phyloP scores from a whole-genome alignment of 2,329 filamentous ascomycete species.

The Mollisia scopiformis region DNA sequence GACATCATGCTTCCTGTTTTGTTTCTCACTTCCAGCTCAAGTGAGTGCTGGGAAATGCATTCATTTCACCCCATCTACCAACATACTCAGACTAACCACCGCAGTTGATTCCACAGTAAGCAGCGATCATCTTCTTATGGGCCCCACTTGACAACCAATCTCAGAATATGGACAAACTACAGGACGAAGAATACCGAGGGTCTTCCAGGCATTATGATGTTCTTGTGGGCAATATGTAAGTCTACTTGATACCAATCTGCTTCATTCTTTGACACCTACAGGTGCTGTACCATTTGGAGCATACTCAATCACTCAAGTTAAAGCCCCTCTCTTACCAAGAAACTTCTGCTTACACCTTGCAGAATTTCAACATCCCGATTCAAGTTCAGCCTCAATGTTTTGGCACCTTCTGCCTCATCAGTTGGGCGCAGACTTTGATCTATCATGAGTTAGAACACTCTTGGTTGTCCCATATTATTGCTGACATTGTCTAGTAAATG shows the following conservation, averaged over 20 bases:
- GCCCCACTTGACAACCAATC: not conserved
- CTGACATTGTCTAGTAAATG: constrained; percentile 2
- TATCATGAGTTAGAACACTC: constrained; percentile 4
- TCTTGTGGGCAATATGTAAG: constrained; percentile 8
- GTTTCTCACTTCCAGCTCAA: not conserved
- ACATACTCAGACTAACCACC: not conserved
- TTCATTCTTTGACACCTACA: not conserved
- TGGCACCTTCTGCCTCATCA: constrained; percentile 8
- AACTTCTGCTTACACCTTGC: not conserved
- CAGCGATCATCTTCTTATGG: not conserved
- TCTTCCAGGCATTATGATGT: constrained; percentile 6
- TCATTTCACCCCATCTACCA: not conserved
- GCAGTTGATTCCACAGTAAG: constrained; percentile 10
- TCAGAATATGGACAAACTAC: constrained; percentile 13
- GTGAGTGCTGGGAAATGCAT: not conserved
- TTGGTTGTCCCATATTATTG: no score
- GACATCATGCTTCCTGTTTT: not conserved
- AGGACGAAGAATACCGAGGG: constrained; percentile 8
- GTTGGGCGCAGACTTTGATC: constrained; percentile 6
- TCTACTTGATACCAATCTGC: not conserved
- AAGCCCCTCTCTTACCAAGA: not conserved
- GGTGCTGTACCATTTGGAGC: constrained; percentile 12
- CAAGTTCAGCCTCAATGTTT: constrained; percentile 10
- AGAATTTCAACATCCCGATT: constrained; percentile 13
- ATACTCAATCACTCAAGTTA: constrained; percentile 7